Conservation (phyloP, 345 rosid species). For the Citrus glauca region DNA sequence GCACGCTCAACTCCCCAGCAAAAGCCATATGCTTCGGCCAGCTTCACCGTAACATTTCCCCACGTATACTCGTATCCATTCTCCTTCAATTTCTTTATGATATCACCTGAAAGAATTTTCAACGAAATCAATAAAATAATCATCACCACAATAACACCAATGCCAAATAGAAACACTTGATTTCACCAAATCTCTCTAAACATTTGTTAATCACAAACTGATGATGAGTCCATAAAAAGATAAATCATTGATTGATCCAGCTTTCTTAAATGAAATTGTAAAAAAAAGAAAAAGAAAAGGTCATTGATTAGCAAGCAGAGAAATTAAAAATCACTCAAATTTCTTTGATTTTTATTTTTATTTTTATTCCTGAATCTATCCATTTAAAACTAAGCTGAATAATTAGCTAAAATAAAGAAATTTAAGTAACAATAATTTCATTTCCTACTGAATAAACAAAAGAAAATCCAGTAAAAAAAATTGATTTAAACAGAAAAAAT, state of each 20-base stretch:
- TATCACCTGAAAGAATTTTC: slow-evolving; percentile 50
- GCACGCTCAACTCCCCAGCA: slow-evolving; percentile 98
- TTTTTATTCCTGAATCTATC: not conserved
- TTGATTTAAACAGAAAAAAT: not conserved
- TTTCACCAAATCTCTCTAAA: not conserved
- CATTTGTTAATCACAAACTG: not conserved
- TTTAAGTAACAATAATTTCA: not conserved
- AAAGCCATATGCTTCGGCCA: slow-evolving; percentile 83
- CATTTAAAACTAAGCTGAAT: not conserved
- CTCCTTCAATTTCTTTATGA: slow-evolving; percentile 73
- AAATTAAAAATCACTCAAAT: not conserved
- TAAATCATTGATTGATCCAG: not conserved
- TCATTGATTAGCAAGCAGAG: not conserved
- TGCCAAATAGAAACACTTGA: not conserved
- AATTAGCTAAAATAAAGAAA: not conserved
- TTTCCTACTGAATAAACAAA: not conserved
- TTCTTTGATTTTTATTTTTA: not conserved
- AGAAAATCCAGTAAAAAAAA: not conserved
- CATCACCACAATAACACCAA: not conserved
- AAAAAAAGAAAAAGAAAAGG: too few relatives aligned
- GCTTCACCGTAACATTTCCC: slow-evolving; percentile 83
- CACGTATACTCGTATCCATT: slow-evolving; percentile 69
- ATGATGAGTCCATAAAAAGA: too few relatives aligned
- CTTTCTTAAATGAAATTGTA: too few relatives aligned
- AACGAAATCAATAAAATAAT: not conserved